These are phyloP conservation scores for Lentinus brumalis DNA, from an alignment of 768 basidiomycete genomes.

Conservation along the genomic window DNA sequence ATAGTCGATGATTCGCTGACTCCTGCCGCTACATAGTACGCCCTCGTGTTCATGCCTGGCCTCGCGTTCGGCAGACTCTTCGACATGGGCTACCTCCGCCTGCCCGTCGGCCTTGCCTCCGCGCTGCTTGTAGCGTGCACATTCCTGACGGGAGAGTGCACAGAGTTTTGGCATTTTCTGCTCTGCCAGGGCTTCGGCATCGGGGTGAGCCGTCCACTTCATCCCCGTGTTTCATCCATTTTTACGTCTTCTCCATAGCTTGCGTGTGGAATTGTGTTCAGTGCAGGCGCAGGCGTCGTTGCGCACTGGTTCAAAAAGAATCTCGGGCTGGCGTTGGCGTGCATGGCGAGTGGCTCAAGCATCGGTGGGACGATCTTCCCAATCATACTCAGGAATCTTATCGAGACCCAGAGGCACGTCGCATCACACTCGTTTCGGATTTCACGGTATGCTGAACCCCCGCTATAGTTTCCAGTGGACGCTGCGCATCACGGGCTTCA, in stretches of 20 bases:
- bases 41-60: constrained; percentile 63
- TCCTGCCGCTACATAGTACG: constrained; percentile 45
- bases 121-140: constrained; percentile 53
- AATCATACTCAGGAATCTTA: constrained; percentile 56
- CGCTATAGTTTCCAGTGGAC: constrained; percentile 10
- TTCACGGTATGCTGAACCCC: neutral
- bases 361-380: constrained; percentile 72
- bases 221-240: neutral
- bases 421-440: neutral
- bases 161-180: constrained; percentile 74
- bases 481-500: constrained; percentile 14
- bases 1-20: neutral
- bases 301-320: constrained; percentile 74
- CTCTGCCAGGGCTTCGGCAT: constrained; percentile 71
- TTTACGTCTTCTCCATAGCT: constrained; percentile 19
- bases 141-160: constrained; percentile 73
- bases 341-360: constrained; percentile 67
- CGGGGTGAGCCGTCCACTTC: constrained; percentile 49
- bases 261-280: constrained; percentile 57
- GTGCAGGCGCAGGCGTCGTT: constrained; percentile 58
- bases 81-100: constrained; percentile 68
- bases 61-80: constrained; percentile 69
- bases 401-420: constrained; percentile 31
- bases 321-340: constrained; percentile 58
- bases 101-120: constrained; percentile 51